phyloP scores from a whole-genome alignment of 768 basidiomycete species.

The Mycena rosella region DNA sequence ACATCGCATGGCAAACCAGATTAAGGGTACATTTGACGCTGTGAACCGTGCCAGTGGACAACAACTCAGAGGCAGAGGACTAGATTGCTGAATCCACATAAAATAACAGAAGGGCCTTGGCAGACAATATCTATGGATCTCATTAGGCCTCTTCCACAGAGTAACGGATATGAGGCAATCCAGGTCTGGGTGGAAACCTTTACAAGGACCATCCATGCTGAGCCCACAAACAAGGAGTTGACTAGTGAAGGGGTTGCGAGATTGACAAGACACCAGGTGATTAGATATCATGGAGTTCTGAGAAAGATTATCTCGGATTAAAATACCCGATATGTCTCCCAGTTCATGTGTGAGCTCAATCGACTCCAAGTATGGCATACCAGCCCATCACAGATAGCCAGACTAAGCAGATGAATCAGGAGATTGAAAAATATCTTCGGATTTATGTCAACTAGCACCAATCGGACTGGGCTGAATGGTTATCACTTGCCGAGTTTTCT shows the following conservation, averaged over 20 bases:
- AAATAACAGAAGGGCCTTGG: not conserved
- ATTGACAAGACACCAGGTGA: too few species aligned
- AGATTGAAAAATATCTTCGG: slow-evolving; percentile 42
- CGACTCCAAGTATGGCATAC: slow-evolving; percentile 14
- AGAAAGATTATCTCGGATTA: too few species aligned
- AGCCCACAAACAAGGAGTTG: not conserved
- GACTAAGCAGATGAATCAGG: slow-evolving; percentile 44
- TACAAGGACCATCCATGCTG: not conserved
- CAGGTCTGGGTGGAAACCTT: not conserved
- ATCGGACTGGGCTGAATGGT: too few species aligned
- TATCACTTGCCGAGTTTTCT: too few species aligned
- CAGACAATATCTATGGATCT: slow-evolving; percentile 1
- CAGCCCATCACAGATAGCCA: slow-evolving; percentile 28
- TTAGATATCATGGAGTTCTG: too few species aligned
- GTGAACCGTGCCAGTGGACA: not conserved
- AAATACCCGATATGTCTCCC: too few species aligned
- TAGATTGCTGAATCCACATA: slow-evolving; percentile 10
- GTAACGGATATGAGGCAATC: not conserved
- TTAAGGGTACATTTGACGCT: not conserved
- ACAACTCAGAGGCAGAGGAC: not conserved
- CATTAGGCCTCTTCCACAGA: not conserved
- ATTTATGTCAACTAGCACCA: slow-evolving; percentile 41
- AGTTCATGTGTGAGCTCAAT: not conserved
- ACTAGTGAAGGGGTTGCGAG: not conserved
- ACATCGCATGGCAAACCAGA: not conserved